A percentile compares a stretch with the other conserved stretches of the same genome.
phyloP scores from a whole-genome alignment of 176 grass and related monocot species.

The Puya raimondii region DNA sequence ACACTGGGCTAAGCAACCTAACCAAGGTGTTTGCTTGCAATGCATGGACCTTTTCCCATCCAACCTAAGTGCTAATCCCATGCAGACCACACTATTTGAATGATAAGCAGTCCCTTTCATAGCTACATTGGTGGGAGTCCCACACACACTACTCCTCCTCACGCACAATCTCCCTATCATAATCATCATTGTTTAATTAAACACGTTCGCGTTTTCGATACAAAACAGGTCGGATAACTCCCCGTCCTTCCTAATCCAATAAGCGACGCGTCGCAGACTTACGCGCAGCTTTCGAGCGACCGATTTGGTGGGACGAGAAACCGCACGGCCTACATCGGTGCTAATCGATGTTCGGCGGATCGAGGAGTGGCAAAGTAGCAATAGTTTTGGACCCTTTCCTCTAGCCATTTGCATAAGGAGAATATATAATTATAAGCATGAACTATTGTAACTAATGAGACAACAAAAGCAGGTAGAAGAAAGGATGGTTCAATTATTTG shows the following conservation, averaged over 20 bases:
- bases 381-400: neutral
- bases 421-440: neutral
- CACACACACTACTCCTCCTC: neutral
- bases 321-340: neutral
- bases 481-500: neutral
- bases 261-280: neutral
- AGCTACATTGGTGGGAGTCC: neutral
- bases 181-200: neutral
- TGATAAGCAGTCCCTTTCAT: neutral
- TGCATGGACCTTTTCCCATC: neutral
- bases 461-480: neutral
- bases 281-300: neutral
- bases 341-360: neutral
- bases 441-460: neutral
- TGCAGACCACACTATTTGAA: neutral
- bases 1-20: conserved; percentile 8
- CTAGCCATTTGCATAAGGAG: neutral
- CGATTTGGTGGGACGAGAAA: neutral
- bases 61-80: conserved; percentile 6
- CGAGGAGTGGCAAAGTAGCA: neutral
- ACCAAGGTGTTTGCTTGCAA: neutral
- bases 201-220: neutral
- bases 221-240: neutral
- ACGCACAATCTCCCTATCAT: neutral
- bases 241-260: neutral